Base-by-base conservation (phyloP, 208 protist genomes). In the Wallacemonas sp. region DNA sequence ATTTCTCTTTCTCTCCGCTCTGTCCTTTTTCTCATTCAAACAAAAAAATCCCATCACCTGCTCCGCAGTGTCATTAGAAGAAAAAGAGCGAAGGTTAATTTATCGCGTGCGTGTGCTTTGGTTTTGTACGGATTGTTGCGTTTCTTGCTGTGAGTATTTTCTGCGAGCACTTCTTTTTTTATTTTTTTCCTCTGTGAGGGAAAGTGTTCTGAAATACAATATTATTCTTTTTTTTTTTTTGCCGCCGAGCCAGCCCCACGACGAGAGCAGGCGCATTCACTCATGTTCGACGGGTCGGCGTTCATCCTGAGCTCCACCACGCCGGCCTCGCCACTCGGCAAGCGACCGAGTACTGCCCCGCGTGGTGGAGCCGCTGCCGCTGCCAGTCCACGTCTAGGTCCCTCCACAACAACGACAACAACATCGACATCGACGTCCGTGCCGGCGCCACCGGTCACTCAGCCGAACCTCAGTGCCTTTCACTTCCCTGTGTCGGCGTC, bases 221-320 rank as follows among this genome's bases (percentile, higher is more conserved):
- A 20, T 8, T 65, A 48, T 32, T 46, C 22, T 28, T 10, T 50
- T 38, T 50, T 22, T 52, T 50, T 65, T 36, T 50, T 46, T 50
- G n/a, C n/a, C n/a, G n/a, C n/a, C n/a, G n/a, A n/a, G n/a, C n/a
- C n/a, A n/a, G n/a, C n/a, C n/a, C n/a, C n/a, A n/a, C n/a, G n/a
- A n/a, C n/a, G n/a, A n/a, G n/a, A n/a, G n/a, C n/a, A n/a, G n/a
- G n/a, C 31, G 52, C 26, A 36, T 59, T 36, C 31, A n/a, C n/a
- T 46, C 14, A 55, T 55, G 48, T 55, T 55, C 18, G 48, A 55
- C 7, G 48, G 48, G 7, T 55, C 48, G 3, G 20, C 48, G 25
- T 55, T 55, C 25, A 55, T 55, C 14, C 5, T 32, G 48, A 31
- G 48, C 26, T 10, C 48, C 48, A 32, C 23, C 42, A 48, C 3